phyloP scores from a whole-genome alignment of 2,329 filamentous ascomycete species.

The Penicillium sp. region DNA sequence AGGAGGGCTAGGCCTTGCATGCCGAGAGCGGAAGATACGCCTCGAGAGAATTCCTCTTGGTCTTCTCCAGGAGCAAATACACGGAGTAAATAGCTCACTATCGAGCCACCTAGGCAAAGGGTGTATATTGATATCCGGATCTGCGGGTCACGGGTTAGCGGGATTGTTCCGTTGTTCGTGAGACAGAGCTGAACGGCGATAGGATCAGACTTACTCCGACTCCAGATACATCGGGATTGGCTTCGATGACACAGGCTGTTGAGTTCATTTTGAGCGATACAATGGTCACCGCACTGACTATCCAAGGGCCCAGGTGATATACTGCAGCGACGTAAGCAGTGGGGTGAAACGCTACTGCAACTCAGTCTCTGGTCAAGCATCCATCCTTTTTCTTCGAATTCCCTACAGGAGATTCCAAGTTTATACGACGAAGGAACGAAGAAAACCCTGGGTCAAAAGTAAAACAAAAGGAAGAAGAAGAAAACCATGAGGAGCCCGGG shows the following conservation, averaged over 20 bases:
- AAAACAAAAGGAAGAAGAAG: neutral
- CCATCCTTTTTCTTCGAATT: neutral
- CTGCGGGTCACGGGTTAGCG: slow-evolving; percentile 2
- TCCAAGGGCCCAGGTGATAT: neutral
- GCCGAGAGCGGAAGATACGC: slow-evolving; percentile 18
- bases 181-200: neutral
- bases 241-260: slow-evolving; percentile 15
- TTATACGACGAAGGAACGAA: neutral
- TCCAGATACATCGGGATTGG: slow-evolving; percentile 18
- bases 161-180: neutral
- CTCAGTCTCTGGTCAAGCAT: neutral
- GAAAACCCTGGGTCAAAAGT: too few species aligned
- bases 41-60: slow-evolving; percentile 17
- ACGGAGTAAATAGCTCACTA: slow-evolving; percentile 16
- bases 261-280: slow-evolving; percentile 11
- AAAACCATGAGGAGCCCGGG: neutral
- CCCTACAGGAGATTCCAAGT: neutral
- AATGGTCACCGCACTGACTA: neutral
- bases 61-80: slow-evolving; percentile 17
- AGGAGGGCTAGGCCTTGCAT: slow-evolving; percentile 21
- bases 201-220: slow-evolving; percentile 12
- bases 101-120: slow-evolving; percentile 18
- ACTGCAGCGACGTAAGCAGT: neutral
- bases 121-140: slow-evolving; percentile 20
- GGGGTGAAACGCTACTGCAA: neutral